phyloP scores from a whole-genome alignment of 2,329 filamentous ascomycete species.

The Pestalotiopsis sp. region DNA sequence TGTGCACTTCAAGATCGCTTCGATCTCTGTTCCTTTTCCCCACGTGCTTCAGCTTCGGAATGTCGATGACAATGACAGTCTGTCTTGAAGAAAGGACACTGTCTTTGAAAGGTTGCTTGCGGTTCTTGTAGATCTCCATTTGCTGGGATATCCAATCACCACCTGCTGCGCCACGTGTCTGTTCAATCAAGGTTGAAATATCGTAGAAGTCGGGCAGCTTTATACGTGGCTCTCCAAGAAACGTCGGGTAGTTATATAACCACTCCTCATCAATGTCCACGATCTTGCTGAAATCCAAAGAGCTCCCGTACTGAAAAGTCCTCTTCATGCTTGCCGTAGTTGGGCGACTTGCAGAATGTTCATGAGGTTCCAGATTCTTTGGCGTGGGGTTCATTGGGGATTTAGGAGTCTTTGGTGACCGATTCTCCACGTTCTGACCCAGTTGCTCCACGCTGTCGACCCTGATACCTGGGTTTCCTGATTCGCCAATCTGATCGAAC shows the following conservation, averaged over 20 bases:
- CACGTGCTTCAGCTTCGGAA: background rate
- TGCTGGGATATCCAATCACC: background rate
- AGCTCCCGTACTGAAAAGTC: slow-evolving; percentile 9
- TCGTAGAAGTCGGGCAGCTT: background rate
- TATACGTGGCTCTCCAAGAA: background rate
- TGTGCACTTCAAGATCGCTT: background rate
- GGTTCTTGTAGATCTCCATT: too few species aligned
- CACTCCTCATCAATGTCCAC: slow-evolving; percentile 18
- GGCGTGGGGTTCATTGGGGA: background rate
- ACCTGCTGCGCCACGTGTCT: background rate
- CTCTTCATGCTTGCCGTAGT: slow-evolving; percentile 11
- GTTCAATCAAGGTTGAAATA: background rate
- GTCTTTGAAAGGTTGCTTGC: background rate
- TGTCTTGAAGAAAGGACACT: accelerated
- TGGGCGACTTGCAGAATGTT: background rate
- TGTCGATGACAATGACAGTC: background rate
- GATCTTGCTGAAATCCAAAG: slow-evolving; percentile 15
- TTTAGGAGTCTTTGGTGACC: background rate
- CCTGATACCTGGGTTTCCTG: background rate
- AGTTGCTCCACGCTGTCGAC: background rate
- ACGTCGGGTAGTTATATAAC: slow-evolving; percentile 20
- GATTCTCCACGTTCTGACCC: background rate
- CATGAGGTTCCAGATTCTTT: background rate
- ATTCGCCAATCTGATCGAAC: background rate
- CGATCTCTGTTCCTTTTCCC: background rate